phyloP scores from a whole-genome alignment of 2,329 filamentous ascomycete genomes.

The Monosporascus sp. region DNA sequence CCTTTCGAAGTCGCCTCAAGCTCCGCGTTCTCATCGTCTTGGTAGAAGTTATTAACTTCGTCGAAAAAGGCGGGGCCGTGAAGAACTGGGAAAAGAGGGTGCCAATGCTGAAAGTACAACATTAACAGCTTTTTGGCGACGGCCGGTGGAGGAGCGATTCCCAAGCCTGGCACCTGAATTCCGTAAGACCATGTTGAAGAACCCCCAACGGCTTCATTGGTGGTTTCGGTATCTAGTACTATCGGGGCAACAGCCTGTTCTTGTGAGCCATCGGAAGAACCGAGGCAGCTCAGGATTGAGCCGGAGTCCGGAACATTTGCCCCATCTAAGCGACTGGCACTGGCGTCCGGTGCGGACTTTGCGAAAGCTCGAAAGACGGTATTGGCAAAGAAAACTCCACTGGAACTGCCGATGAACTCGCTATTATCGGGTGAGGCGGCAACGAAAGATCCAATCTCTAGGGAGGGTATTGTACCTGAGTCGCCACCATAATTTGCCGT shows the following conservation, averaged over 20 bases:
- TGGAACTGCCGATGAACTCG: conserved; percentile 47
- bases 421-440: conserved; percentile 38
- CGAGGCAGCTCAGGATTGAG: conserved; percentile 13
- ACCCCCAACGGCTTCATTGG: background rate
- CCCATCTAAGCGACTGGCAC: conserved; percentile 5
- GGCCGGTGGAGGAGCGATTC: conserved; percentile 21
- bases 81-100: conserved; percentile 46
- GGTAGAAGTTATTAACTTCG: conserved; percentile 37
- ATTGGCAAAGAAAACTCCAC: conserved; percentile 48
- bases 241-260: background rate
- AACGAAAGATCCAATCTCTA: conserved; percentile 36
- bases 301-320: conserved; percentile 13
- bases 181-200: conserved; percentile 6
- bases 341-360: conserved; percentile 10
- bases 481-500: background rate
- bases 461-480: conserved; percentile 4
- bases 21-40: background rate
- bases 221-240: background rate
- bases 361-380: conserved; percentile 48
- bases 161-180: conserved; percentile 16
- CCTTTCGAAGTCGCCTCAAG: background rate
- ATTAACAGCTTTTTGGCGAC: conserved; percentile 38
- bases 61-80: conserved; percentile 44
- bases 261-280: conserved; percentile 4
- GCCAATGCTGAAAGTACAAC: conserved; percentile 45